Base-by-base conservation (phyloP, 257 asterid species). In the Solanum acaule region DNA sequence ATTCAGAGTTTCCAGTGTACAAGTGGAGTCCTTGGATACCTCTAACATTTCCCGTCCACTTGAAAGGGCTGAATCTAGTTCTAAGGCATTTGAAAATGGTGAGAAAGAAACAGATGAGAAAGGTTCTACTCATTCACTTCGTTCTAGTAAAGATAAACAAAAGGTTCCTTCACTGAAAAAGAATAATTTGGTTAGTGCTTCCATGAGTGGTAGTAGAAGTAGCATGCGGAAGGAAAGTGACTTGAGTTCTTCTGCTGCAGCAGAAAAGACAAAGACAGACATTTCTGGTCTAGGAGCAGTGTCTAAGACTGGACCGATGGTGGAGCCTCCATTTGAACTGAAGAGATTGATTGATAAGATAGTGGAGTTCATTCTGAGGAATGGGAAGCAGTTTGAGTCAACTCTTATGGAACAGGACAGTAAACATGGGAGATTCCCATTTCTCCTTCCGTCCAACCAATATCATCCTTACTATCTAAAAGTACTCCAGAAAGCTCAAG, bases 361-460 rank as follows among this genome's bases (percentile, higher is more conserved):
- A 86, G 98, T 95, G 87, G 98, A 97, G 85, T 94, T 94, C 91
- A 91, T 96, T 44, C 42, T 89, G 87, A 94, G 94, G 91, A 94
- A 97, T 81, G 98, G 98, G 87, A 94, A 92, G 91, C 95, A 93
- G 90, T 97, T 97, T 93, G 99, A 95, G 91, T 91, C 93, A 56
- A 89, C 96, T 77, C 93, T 97, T 75, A 89, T 94, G 75, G 99
- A 97, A 88, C 98, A 96, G 90, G 98, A 96, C 86, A 84, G 90
- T 59, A 90, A 93, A 90, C 96, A 91, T 23, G 95, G 92, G 88
- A 91, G 95, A 88, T 97, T 97, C 89, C 92, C 98, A 20, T 97
- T 97, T 92, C 99, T 97, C 88, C 93, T 93, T 29, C 96, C 96
- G 40, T 92, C 98, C 84, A 91, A 95, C 90, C 95, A 90, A 90